Evolutionary conservation across 768 basidiomycete species (phyloP).

Genomic region (Pleurotus tuber-regium): DNA sequence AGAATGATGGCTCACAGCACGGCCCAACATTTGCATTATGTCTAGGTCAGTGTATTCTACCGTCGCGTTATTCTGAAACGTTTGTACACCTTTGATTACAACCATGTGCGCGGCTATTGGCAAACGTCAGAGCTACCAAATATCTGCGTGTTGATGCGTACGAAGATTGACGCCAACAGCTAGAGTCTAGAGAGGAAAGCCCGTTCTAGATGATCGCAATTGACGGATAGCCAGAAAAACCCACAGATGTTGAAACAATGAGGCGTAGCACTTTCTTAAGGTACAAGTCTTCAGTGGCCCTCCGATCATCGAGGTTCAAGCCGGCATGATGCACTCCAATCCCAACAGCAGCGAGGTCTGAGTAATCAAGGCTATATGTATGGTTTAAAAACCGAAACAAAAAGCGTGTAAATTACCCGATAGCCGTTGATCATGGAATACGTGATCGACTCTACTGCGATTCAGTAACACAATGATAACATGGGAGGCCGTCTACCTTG

Average conservation of each 20-base stretch:
- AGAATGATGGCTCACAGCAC: slow-evolving; percentile 57
- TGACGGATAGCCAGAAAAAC: slow-evolving; percentile 23
- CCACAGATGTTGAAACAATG: slow-evolving; percentile 81
- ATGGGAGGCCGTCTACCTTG: slow-evolving; percentile 35
- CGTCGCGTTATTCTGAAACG: slow-evolving; percentile 66
- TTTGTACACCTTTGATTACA: slow-evolving; percentile 86
- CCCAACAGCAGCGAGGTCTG: slow-evolving; percentile 67
- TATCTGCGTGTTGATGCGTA: too few species aligned
- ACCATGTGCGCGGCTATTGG: slow-evolving; percentile 89
- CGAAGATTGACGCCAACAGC: slow-evolving; percentile 97
- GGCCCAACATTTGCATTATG: slow-evolving; percentile 94
- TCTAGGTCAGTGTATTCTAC: slow-evolving; percentile 91
- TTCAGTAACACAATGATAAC: slow-evolving; percentile 7
- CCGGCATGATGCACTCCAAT: slow-evolving; percentile 95
- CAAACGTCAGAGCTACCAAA: too few species aligned
- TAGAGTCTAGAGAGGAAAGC: slow-evolving; percentile 57
- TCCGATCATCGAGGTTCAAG: slow-evolving; percentile 68
- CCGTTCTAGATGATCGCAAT: not conserved
- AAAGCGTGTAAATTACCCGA: too few species aligned
- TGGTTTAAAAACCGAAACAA: too few species aligned
- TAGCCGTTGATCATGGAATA: slow-evolving; percentile 68
- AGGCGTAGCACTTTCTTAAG: slow-evolving; percentile 60
- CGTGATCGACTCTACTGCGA: slow-evolving; percentile 44
- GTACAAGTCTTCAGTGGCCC: slow-evolving; percentile 71
- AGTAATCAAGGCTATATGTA: too few species aligned